Base-by-base conservation (phyloP, 345 rosid genomes). In the Anastatica hierochuntica region DNA sequence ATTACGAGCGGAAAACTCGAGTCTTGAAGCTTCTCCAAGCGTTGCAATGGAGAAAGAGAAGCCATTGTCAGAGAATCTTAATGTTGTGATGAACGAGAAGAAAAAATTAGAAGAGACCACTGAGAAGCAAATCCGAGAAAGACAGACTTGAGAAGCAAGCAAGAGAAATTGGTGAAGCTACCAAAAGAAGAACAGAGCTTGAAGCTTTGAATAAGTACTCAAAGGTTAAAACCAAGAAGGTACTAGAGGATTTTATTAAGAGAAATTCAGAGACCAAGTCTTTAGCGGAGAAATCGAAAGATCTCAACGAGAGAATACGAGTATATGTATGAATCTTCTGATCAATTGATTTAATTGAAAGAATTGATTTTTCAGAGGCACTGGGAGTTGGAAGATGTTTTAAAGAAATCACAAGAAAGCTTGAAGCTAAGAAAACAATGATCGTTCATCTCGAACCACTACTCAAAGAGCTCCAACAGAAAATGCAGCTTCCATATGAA, bases 201-300 rank as follows among this genome's bases (percentile, higher is more conserved):
- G 84, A 81, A 66, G 67, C 73, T 8, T 71, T 61, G 34, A 77
- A 82, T 27, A 78, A 72, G 66, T 84, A 90, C 33, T 76, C 79
- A 3, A 90, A 81, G 41, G 41, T 74, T 42, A 76, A 76, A 66
- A 64, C 77, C 39, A 74, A 76, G 50, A 84, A 82, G 71, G 67
- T 66, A n/a, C 56, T 66, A 36, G 72, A 72, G 48, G 77, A 58
- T 44, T 60, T 80, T 65, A 54, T 70, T 50, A 64, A 23, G 52
- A 80, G 58, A 68, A 92, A 90, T 49, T 67, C 79, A 20, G 90
- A 87, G 72, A 80, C 66, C 9, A 78, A 79, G 64, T 69, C 77
- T 47, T 60, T 80, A 62, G 23, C 63, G 43, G 83, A 84, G 66
- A 84, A 82, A 57, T 39, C 80, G 27, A 79, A 65, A 59, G 60